These are phyloP conservation scores for Yamadazyma membranifaciens DNA, from an alignment of 1,139 yeast genomes.

Conservation along the genomic window DNA sequence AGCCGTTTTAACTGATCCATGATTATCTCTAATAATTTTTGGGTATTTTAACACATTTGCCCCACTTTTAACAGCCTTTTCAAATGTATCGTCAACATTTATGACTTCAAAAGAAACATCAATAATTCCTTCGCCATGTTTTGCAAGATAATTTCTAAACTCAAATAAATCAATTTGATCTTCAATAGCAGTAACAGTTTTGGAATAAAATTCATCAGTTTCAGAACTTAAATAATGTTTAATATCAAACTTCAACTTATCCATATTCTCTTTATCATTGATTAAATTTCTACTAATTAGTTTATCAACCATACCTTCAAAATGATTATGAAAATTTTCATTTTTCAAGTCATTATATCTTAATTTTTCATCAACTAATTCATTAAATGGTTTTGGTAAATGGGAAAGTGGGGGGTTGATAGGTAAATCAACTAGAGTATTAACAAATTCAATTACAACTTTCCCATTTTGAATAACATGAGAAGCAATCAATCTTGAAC, in stretches of 20 bases:
- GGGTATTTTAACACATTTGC: conserved; percentile 53
- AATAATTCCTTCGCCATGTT: conserved; percentile 76
- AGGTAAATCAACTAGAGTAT: conserved; percentile 19
- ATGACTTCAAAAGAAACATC: conserved; percentile 66
- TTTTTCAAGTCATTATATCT: conserved; percentile 9
- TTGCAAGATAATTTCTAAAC: conserved; percentile 41
- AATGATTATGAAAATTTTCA: conserved; percentile 3
- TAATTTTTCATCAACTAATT: conserved; percentile 5
- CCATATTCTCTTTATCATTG: not conserved
- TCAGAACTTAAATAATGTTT: not conserved
- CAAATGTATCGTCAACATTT: conserved; percentile 43
- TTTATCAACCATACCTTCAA: not conserved
- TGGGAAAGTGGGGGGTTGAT: conserved; percentile 11
- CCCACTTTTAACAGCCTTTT: conserved; percentile 51
- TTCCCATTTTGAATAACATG: conserved; percentile 62
- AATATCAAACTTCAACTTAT: not conserved
- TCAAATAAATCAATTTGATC: conserved; percentile 27
- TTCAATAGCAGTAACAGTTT: conserved; percentile 10
- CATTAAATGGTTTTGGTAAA: conserved; percentile 6
- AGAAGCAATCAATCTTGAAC: conserved; percentile 52
- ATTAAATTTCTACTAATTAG: conserved; percentile 5
- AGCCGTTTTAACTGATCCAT: conserved; percentile 56
- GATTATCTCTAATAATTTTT: conserved; percentile 32
- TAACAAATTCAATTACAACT: conserved; percentile 50
- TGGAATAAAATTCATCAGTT: conserved; percentile 5